phyloP scores from a whole-genome alignment of 345 rosid species.

The Eucalyptus virginea region DNA sequence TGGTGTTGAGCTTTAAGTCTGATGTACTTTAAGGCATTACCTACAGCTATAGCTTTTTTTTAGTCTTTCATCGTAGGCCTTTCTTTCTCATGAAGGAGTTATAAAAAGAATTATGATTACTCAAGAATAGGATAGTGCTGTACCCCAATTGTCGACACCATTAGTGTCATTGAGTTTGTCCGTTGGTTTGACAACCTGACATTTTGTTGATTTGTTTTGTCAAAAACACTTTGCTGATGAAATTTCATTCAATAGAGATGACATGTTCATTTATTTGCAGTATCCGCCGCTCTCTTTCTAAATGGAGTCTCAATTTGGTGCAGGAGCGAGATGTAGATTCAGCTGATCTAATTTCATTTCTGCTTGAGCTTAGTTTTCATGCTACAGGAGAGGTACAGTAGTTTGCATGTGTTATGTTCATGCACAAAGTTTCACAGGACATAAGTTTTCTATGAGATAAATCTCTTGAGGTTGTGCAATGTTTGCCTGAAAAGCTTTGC shows the following conservation, averaged over 20 bases:
- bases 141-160: not conserved
- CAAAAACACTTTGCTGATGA: not conserved
- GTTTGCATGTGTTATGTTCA: not conserved
- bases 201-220: not conserved
- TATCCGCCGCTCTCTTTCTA: not conserved
- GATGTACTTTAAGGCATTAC: not conserved
- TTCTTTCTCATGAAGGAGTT: not conserved
- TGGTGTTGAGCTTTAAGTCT: not conserved
- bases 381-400: constrained; percentile 68
- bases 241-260: not conserved
- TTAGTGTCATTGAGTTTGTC: not conserved
- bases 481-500: not conserved
- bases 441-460: not conserved
- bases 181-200: not conserved
- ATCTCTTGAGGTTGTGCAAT: not conserved
- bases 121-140: not conserved
- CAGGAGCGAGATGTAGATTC: constrained; percentile 87
- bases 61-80: not conserved
- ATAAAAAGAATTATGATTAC: not conserved
- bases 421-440: not conserved
- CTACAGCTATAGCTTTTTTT: not conserved
- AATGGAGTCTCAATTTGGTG: constrained; percentile 2
- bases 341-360: constrained; percentile 81
- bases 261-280: not conserved
- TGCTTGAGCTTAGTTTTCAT: constrained; percentile 97